Percentiles rank a stretch among this genome's conserved stretches.
phyloP scores from a whole-genome alignment of 345 rosid species.

The Combretum micranthum region DNA sequence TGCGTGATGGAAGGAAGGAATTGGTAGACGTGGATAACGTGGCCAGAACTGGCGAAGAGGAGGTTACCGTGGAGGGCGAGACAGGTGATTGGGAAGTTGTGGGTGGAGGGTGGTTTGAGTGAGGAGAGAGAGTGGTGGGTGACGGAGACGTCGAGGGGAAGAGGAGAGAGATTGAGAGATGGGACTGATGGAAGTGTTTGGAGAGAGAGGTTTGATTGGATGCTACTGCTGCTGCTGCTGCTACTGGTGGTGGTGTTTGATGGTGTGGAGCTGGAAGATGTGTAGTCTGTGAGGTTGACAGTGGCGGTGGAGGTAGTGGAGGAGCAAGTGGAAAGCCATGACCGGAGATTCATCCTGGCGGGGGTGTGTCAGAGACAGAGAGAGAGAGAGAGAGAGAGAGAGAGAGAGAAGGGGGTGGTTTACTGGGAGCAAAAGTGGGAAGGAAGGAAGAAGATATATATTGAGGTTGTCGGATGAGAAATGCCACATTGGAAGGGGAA shows the following conservation, averaged over 20 bases:
- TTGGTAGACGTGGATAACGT: constrained; percentile 66
- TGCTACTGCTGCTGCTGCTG: constrained; percentile 31
- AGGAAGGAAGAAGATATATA: too few relatives aligned
- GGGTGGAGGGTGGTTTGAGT: constrained; percentile 26
- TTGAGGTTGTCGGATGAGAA: too few relatives aligned
- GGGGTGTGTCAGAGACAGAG: neutral
- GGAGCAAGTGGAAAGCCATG: constrained; percentile 34
- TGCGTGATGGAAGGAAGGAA: constrained; percentile 23
- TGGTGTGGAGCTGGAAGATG: constrained; percentile 19
- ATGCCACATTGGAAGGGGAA: too few relatives aligned
- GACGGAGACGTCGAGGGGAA: constrained; percentile 29
- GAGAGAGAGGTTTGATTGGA: constrained; percentile 67
- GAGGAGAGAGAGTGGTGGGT: constrained; percentile 30
- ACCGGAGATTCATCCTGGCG: constrained; percentile 33
- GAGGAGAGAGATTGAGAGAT: constrained; percentile 26
- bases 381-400: too few relatives aligned
- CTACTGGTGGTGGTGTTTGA: constrained; percentile 16
- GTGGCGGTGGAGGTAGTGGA: constrained; percentile 16
- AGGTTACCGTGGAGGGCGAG: constrained; percentile 46
- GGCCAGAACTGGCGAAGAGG: constrained; percentile 56
- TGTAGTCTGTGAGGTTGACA: constrained; percentile 1
- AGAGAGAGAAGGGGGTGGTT: neutral
- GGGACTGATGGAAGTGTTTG: constrained; percentile 18
- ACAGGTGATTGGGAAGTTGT: constrained; percentile 47
- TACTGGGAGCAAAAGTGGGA: neutral